Percentiles rank a stretch among this genome's conserved stretches.
Evolutionary conservation across 305 asterid genomes (phyloP).

Genomic region (Fraxinus ornus): DNA sequence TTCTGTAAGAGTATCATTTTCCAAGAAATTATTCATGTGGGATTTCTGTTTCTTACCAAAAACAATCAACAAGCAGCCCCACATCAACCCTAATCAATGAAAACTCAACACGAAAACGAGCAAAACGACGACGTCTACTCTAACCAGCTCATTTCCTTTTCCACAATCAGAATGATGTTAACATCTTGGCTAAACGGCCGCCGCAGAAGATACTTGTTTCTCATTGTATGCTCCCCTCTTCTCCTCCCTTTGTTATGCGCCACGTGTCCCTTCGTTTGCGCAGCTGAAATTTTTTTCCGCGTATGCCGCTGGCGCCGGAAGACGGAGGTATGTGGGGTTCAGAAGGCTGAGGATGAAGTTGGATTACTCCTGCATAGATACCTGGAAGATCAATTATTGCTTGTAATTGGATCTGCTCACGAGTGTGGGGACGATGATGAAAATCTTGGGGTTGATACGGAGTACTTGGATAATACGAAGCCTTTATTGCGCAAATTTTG

Average conservation of each 20-base stretch:
- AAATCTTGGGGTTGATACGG: slow-evolving; percentile 42
- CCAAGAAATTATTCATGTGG: too few species aligned
- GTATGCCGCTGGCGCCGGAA: slow-evolving; percentile 16
- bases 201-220: slow-evolving; percentile 18
- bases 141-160: slow-evolving; percentile 10
- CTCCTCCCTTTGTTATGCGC: slow-evolving; percentile 32
- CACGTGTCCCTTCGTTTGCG: slow-evolving; percentile 25
- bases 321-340: background rate
- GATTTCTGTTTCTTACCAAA: slow-evolving; percentile 10
- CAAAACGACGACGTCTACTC: slow-evolving; percentile 8
- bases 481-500: slow-evolving; percentile 35
- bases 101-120: background rate
- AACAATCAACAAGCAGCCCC: slow-evolving; percentile 11
- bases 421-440: slow-evolving; percentile 28
- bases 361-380: slow-evolving; percentile 32
- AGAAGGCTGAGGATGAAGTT: slow-evolving; percentile 14
- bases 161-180: slow-evolving; percentile 23
- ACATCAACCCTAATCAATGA: background rate
- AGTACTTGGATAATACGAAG: slow-evolving; percentile 44
- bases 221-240: slow-evolving; percentile 30
- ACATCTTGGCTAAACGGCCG: slow-evolving; percentile 25
- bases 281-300: slow-evolving; percentile 27
- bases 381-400: slow-evolving; percentile 39
- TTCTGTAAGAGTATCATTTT: too few species aligned
- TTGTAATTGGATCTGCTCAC: slow-evolving; percentile 30